These are phyloP conservation scores for Diaporthe destruens DNA, from an alignment of 2,329 filamentous ascomycete species.

Conservation along the genomic window DNA sequence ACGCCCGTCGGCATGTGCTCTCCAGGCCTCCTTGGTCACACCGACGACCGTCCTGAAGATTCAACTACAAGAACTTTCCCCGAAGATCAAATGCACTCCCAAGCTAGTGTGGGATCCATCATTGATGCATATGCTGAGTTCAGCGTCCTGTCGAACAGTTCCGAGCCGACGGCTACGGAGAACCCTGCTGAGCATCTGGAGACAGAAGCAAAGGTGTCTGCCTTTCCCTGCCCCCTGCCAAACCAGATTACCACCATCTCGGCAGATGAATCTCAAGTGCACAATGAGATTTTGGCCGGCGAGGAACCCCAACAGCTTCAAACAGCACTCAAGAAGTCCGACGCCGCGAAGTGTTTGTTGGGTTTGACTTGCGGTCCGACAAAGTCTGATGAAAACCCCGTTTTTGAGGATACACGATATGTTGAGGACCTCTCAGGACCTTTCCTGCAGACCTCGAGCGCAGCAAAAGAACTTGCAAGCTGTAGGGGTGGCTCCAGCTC, in stretches of 20 bases:
- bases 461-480: background rate
- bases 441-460: background rate
- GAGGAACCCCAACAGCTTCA: background rate
- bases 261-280: background rate
- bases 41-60: background rate
- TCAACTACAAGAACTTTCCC: background rate
- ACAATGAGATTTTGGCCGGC: background rate
- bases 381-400: background rate
- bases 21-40: background rate
- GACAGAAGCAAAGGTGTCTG: background rate
- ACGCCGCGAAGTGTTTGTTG: background rate
- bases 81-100: conserved; percentile 2
- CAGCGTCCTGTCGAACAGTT: background rate
- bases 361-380: background rate
- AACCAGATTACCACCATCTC: background rate
- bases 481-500: background rate
- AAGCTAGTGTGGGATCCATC: conserved; percentile 33
- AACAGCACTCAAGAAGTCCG: background rate
- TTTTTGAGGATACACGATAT: background rate
- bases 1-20: background rate
- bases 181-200: background rate
- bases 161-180: background rate
- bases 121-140: conserved; percentile 32
- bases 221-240: background rate
- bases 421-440: background rate